Evolutionary conservation across 2,329 filamentous ascomycete genomes (phyloP).

Genomic region (Knufia petricola): DNA sequence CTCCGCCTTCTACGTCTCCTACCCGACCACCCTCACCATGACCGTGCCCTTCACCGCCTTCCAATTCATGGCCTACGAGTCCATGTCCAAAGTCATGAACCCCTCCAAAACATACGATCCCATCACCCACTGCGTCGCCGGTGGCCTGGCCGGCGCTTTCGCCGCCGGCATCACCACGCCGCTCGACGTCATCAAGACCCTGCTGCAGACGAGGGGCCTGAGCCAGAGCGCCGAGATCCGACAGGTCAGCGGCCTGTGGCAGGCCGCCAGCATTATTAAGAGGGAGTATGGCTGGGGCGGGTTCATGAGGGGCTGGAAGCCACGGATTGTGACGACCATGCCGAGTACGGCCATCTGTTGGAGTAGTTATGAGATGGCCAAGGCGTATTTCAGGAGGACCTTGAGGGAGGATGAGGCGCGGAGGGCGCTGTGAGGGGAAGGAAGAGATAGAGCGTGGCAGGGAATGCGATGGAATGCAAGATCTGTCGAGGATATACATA

Average conservation of each 20-base stretch:
- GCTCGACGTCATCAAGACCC: slow-evolving; percentile 95
- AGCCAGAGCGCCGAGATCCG: slow-evolving; percentile 71
- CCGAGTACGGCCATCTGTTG: slow-evolving; percentile 99
- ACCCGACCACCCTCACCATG: slow-evolving; percentile 96
- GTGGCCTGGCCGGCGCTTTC: slow-evolving; percentile 84
- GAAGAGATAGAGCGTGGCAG: too few species aligned
- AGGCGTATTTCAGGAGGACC: slow-evolving; percentile 52
- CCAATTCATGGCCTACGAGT: slow-evolving; percentile 96
- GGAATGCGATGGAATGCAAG: too few species aligned
- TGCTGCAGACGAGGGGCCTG: slow-evolving; percentile 84
- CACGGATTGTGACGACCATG: slow-evolving; percentile 90
- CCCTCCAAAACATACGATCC: slow-evolving; percentile 72
- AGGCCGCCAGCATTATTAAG: slow-evolving; percentile 73
- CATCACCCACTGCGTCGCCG: slow-evolving; percentile 83
- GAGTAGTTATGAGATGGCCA: slow-evolving; percentile 57
- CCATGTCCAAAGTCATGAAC: slow-evolving; percentile 88
- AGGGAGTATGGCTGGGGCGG: slow-evolving; percentile 72
- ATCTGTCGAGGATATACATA: too few species aligned
- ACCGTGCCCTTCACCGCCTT: slow-evolving; percentile 95
- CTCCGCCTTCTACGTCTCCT: slow-evolving; percentile 92
- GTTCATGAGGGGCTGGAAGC: slow-evolving; percentile 88
- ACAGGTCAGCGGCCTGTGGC: slow-evolving; percentile 70
- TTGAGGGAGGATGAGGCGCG: slow-evolving; percentile 23
- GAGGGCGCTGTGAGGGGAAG: slow-evolving; percentile 7
- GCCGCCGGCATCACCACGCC: slow-evolving; percentile 91